phyloP scores from a whole-genome alignment of 129 eudicot species.

The Chrysanthemum lavandulifolium region DNA sequence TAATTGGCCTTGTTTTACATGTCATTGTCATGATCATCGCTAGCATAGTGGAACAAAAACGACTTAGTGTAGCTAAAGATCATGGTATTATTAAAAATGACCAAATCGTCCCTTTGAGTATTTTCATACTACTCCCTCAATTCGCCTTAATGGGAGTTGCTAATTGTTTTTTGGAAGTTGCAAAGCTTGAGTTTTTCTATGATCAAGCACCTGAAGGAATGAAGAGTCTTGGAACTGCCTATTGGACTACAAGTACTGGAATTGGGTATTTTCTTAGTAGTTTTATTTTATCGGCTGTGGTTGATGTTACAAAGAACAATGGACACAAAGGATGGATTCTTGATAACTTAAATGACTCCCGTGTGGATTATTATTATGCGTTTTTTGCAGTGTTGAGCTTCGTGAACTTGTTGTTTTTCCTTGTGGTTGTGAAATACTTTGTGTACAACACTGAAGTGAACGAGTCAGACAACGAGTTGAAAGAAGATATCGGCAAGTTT shows the following conservation, averaged over 20 bases:
- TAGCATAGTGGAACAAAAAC: conserved; percentile 49
- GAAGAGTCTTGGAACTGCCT: conserved; percentile 88
- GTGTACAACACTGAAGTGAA: conserved; percentile 43
- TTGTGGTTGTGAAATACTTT: conserved; percentile 40
- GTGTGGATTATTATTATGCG: conserved; percentile 65
- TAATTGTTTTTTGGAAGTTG: conserved; percentile 67
- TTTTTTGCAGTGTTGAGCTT: conserved; percentile 56
- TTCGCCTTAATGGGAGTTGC: conserved; percentile 77
- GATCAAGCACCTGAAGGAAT: conserved; percentile 93
- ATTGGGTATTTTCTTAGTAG: conserved; percentile 70
- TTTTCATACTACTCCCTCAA: conserved; percentile 72
- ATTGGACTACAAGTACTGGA: conserved; percentile 62
- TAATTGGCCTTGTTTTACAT: conserved; percentile 66
- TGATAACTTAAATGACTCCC: conserved; percentile 82
- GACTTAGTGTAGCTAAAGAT: conserved; percentile 62
- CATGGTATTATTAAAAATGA: conserved; percentile 48
- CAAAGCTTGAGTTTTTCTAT: conserved; percentile 83
- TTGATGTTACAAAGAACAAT: conserved; percentile 48
- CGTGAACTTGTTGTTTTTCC: conserved; percentile 51
- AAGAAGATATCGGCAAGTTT: conserved; percentile 26
- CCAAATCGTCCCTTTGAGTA: conserved; percentile 57
- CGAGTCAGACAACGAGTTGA: conserved; percentile 31
- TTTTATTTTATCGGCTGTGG: conserved; percentile 61
- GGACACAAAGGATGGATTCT: conserved; percentile 75
- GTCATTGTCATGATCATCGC: conserved; percentile 63